These are phyloP conservation scores for Daldinia sp. DNA, from an alignment of 2,329 filamentous ascomycete species.

Conservation along the genomic window DNA sequence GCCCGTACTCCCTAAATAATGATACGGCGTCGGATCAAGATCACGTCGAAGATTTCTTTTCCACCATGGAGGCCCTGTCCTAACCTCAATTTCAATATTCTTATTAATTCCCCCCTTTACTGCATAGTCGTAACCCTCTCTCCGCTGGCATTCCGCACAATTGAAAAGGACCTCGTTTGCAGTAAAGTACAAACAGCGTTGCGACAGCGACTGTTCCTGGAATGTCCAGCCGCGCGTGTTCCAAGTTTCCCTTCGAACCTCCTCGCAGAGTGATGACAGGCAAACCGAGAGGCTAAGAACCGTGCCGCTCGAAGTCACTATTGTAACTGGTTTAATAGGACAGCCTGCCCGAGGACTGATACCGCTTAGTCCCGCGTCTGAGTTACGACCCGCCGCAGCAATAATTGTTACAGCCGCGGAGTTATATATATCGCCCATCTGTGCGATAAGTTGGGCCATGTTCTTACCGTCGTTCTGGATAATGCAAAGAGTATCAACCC, in stretches of 20 bases:
- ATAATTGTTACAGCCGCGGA: not conserved
- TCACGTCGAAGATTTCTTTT: not conserved
- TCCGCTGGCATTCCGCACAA: not conserved
- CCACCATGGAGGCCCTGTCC: not conserved
- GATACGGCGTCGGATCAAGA: constrained; percentile 1
- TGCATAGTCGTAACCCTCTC: not conserved
- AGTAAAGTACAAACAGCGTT: not conserved
- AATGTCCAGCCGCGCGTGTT: not conserved
- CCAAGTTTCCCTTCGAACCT: not conserved
- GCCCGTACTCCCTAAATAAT: constrained; percentile 1
- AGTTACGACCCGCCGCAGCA: not conserved
- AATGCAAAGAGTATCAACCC: constrained; percentile 1
- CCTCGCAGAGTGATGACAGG: not conserved
- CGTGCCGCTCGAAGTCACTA: not conserved
- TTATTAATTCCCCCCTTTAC: not conserved
- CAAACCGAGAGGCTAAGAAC: not conserved
- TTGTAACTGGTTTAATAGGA: not conserved
- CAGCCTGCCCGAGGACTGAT: not conserved
- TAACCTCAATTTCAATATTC: not conserved
- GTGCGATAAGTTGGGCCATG: not conserved
- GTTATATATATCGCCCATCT: not conserved
- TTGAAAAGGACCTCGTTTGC: not conserved
- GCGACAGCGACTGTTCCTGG: not conserved
- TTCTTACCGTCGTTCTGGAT: not conserved
- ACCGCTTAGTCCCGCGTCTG: not conserved